Conservation (phyloP, 805 yeast genomes). For the Ascoidea tarda region DNA sequence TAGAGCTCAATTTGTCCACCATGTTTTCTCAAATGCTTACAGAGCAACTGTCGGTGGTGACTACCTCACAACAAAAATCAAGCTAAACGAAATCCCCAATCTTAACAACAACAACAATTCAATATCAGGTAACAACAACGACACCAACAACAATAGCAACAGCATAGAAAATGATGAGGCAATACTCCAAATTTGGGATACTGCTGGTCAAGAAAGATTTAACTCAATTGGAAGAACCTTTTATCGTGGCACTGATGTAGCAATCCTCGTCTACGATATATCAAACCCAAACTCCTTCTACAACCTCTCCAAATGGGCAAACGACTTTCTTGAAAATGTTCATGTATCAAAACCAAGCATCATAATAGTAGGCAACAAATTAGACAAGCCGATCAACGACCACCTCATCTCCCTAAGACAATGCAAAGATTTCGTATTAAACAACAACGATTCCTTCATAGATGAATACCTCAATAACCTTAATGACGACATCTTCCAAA, state of each 20-base stretch:
- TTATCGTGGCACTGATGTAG: conserved; percentile 45
- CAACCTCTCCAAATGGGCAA: conserved; percentile 29
- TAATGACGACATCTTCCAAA: conserved; percentile 6
- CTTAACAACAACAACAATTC: background rate
- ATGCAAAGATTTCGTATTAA: conserved; percentile 4
- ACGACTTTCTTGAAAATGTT: conserved; percentile 32
- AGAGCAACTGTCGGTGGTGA: conserved; percentile 49
- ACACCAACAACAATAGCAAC: conserved; percentile 6
- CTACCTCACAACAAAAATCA: conserved; percentile 29
- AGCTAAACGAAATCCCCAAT: background rate
- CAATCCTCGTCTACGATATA: conserved; percentile 37
- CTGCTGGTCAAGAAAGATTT: conserved; percentile 71
- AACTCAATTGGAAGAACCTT: conserved; percentile 54
- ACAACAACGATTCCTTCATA: conserved; percentile 1
- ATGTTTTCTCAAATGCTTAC: conserved; percentile 38
- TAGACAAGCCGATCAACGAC: conserved; percentile 19
- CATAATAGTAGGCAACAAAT: conserved; percentile 38
- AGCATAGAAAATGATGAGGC: conserved; percentile 14
- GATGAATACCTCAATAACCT: conserved; percentile 6
- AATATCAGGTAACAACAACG: conserved; percentile 7
- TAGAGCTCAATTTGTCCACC: conserved; percentile 40
- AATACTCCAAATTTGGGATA: conserved; percentile 56
- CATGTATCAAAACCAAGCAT: conserved; percentile 32
- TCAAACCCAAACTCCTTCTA: conserved; percentile 36
- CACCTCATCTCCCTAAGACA: conserved; percentile 7